Conservation (phyloP, 1,139 yeast species). For the Candida tropicalis region DNA sequence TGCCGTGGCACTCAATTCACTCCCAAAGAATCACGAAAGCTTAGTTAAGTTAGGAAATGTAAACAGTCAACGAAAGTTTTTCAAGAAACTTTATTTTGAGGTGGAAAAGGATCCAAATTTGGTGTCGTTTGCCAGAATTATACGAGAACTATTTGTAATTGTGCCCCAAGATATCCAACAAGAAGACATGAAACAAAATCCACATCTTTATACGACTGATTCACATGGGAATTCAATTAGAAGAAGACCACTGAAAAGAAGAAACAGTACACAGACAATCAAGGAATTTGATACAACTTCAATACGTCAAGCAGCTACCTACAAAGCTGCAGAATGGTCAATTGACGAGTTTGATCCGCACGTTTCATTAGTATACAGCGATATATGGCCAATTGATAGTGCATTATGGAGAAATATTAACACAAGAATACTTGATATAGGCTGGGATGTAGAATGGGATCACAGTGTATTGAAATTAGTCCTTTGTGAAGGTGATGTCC, state of each 20-base stretch:
- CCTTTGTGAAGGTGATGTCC: conserved; percentile 73
- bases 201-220: conserved; percentile 43
- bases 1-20: conserved; percentile 60
- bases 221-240: conserved; percentile 33
- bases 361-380: conserved; percentile 70
- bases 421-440: conserved; percentile 67
- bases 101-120: conserved; percentile 59
- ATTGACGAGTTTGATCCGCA: conserved; percentile 68
- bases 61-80: conserved; percentile 47
- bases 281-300: conserved; percentile 30
- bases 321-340: conserved; percentile 58
- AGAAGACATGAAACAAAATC: conserved; percentile 40
- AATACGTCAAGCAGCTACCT: conserved; percentile 33
- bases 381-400: conserved; percentile 66
- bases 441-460: conserved; percentile 56
- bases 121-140: conserved; percentile 66
- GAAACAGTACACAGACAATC: conserved; percentile 7
- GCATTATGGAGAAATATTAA: conserved; percentile 69
- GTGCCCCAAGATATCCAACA: conserved; percentile 40
- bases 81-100: conserved; percentile 66
- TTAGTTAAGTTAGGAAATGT: conserved; percentile 43
- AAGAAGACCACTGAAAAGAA: conserved; percentile 28
- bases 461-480: conserved; percentile 74
- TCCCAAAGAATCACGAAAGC: conserved; percentile 40
- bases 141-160: conserved; percentile 67